Evolutionary conservation across 2,329 filamentous ascomycete genomes (phyloP), one percentile per base, ranked within the genome.

Genomic region (Neocatenulostroma microsporum): DNA sequence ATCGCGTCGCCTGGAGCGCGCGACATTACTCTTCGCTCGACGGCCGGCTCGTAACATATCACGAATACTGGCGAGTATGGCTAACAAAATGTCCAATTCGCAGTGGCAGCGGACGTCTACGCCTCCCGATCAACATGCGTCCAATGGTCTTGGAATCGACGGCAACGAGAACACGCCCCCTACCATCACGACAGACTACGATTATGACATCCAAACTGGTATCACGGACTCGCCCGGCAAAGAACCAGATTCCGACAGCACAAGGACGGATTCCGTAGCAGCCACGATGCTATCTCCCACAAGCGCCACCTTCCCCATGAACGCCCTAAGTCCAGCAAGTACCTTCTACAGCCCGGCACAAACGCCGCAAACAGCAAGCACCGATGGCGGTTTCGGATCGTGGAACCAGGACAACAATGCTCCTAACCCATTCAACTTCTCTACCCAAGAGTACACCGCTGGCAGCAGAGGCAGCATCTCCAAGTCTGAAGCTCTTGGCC

Each of bases 391-490:
- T 8, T 57, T 57, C 25, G 42, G 47, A 17, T 49, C 43, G 19
- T 40, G 51, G 8, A 47, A 56, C 13, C 37, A 39, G 15, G 40
- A 38, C 35, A 42, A 27, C 36, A 40, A 15, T 41, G 60, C 58
- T 12, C 67, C 65, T 39, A 84, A 80, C 47, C 89, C 89, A 1
- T 96, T 98, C 76, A 96, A 96, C 64, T 96, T 96, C 63, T 78
- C 93, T 64, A 84, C 89, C 1, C 57, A 64, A 33, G 56, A 63
- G 44, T 71, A 71, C 48, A 58, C 58, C 36, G 62, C 62, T 6
- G 60, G 47, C 12, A 42, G 35, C 21, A 30, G n/a, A 21, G 41
- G 37, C 14, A 73, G 79, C 30, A 81, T 87, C 4, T 57, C 80
- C 82, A 62, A 45, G 61, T 50, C 49, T 25, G 60, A 93, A 81